Evolutionary conservation across 441 rosid genomes (phyloP).

Genomic region (Erysimum pusillum): DNA sequence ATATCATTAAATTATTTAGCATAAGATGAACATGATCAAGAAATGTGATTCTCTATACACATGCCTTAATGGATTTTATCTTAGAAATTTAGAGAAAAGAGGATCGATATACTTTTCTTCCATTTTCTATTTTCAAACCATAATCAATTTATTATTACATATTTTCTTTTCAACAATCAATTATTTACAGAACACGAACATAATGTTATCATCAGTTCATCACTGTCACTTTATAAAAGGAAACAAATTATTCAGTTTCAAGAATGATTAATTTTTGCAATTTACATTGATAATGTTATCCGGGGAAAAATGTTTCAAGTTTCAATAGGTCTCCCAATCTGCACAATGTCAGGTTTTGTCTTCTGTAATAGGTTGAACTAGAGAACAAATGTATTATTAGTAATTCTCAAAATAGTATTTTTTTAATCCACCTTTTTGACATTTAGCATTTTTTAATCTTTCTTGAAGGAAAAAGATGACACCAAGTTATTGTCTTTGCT

Average conservation of each 20-base stretch:
- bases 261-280: not conserved
- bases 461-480: not conserved
- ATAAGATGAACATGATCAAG: not conserved
- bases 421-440: not conserved
- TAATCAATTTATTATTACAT: not conserved
- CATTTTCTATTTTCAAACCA: not conserved
- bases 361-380: slow-evolving; percentile 1
- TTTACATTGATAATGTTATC: not conserved
- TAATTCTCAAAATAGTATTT: not conserved
- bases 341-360: not conserved
- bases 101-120: not conserved
- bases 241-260: not conserved
- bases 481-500: not conserved
- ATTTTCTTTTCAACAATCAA: slow-evolving; percentile 9
- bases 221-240: slow-evolving; percentile 17
- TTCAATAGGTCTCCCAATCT: not conserved
- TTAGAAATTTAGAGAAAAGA: not conserved
- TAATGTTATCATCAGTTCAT: slow-evolving; percentile 6
- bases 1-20: not conserved
- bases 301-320: not conserved
- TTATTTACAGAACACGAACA: not conserved
- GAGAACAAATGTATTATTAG: not conserved
- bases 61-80: not conserved
- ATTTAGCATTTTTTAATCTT: not conserved
- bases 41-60: not conserved